A percentile compares a stretch with the other conserved stretches of the same genome.
phyloP scores from a whole-genome alignment of 441 rosid genomes.

The Erodium texanum region DNA sequence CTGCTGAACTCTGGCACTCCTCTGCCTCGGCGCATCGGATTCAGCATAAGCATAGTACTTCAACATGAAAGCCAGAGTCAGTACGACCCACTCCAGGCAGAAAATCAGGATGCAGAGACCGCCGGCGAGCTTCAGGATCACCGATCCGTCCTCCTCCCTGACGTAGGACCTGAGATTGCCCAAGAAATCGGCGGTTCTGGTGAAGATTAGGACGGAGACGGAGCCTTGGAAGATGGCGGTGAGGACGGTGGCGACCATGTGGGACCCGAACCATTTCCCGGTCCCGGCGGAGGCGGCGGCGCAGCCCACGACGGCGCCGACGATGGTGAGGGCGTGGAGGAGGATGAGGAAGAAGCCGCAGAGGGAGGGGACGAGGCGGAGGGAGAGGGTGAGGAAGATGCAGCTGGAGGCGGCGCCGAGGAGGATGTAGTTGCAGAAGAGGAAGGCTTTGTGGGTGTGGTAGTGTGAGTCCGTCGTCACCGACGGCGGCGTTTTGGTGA shows the following conservation, averaged over 20 bases:
- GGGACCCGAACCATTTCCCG: conserved; percentile 51
- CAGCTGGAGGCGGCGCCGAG: conserved; percentile 84
- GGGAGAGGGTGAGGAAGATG: conserved; percentile 79
- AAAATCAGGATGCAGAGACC: conserved; percentile 62
- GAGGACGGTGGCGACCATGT: conserved; percentile 76
- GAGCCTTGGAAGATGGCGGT: conserved; percentile 85
- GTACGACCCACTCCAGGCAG: conserved; percentile 73
- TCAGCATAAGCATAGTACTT: conserved; percentile 56
- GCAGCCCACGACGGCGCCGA: conserved; percentile 66
- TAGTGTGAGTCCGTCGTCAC: conserved; percentile 29
- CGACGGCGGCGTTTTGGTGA: not conserved
- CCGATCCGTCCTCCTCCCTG: conserved; percentile 55
- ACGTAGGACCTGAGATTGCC: conserved; percentile 56
- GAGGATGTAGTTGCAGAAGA: conserved; percentile 73
- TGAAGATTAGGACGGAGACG: conserved; percentile 58
- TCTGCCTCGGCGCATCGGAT: conserved; percentile 23
- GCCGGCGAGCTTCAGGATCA: conserved; percentile 66
- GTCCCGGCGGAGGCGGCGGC: conserved; percentile 45
- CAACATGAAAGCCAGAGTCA: conserved; percentile 73
- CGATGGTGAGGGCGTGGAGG: conserved; percentile 59
- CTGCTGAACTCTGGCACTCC: conserved; percentile 46
- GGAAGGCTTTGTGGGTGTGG: conserved; percentile 58
- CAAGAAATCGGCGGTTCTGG: conserved; percentile 50
- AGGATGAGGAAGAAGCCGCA: conserved; percentile 68
- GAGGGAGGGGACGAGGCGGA: conserved; percentile 71